Conservation (phyloP, 495 filamentous ascomycete species). For the Hyaloscypha variabilis region DNA sequence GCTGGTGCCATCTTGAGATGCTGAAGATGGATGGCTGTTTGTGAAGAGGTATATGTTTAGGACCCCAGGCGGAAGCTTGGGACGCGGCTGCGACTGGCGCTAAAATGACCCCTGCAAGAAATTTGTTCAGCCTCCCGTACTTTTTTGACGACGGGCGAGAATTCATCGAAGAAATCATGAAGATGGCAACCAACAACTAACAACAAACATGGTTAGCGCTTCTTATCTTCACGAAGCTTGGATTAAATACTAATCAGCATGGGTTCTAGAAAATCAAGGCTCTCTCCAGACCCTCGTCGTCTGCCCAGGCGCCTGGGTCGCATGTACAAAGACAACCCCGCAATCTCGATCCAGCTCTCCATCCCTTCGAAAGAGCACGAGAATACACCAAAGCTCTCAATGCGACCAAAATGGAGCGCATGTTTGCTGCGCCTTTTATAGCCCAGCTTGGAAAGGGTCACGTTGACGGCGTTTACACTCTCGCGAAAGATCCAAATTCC, state of each 20-base stretch:
- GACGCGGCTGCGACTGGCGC: conserved; percentile 11
- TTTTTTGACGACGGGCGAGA: conserved; percentile 11
- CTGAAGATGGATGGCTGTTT: conserved; percentile 18
- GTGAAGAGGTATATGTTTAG: conserved; percentile 10
- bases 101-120: conserved; percentile 24
- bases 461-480: conserved; percentile 86
- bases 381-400: conserved; percentile 91
- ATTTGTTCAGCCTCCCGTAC: conserved; percentile 20
- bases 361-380: conserved; percentile 92
- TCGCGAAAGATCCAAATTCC: conserved; percentile 71
- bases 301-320: conserved; percentile 79
- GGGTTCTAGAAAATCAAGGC: conserved; percentile 83
- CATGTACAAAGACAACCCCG: conserved; percentile 72
- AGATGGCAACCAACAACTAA: conserved; percentile 15
- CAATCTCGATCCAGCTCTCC: conserved; percentile 89
- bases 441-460: conserved; percentile 87
- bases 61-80: conserved; percentile 13
- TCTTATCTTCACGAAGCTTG: neutral
- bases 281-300: conserved; percentile 74
- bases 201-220: conserved; percentile 28
- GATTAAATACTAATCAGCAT: neutral
- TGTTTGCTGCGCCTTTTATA: conserved; percentile 94
- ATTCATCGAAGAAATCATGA: neutral
- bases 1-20: conserved; percentile 44
- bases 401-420: conserved; percentile 91